Conservation (phyloP, 768 basidiomycete genomes). For the Holtermanniella nyarrowii region DNA sequence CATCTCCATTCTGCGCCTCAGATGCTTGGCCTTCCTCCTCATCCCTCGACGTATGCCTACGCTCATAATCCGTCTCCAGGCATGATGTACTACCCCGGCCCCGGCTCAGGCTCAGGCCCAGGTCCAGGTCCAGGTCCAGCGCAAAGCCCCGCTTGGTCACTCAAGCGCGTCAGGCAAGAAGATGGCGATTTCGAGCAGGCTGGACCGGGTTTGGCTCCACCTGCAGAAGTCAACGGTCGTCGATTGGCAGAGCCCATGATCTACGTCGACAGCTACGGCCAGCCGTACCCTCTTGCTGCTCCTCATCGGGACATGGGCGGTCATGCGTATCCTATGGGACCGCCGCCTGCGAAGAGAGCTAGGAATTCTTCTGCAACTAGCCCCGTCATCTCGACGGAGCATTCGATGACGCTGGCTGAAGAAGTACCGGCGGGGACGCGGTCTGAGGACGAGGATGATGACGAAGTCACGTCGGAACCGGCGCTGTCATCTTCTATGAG, state of each 20-base stretch:
- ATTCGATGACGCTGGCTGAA: not conserved
- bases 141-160: not conserved
- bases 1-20: too few relatives aligned
- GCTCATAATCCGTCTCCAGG: slow-evolving; percentile 43
- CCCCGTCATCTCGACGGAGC: too few relatives aligned
- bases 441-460: slow-evolving; percentile 22
- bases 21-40: slow-evolving; percentile 22
- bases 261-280: slow-evolving; percentile 37
- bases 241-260: slow-evolving; percentile 9
- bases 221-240: slow-evolving; percentile 25
- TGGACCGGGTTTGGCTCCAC: slow-evolving; percentile 14
- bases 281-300: slow-evolving; percentile 17
- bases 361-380: not conserved
- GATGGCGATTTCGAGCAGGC: slow-evolving; percentile 12
- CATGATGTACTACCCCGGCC: slow-evolving; percentile 17
- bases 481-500: slow-evolving; percentile 27
- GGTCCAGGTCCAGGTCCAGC: slow-evolving; percentile 1
- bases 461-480: slow-evolving; percentile 14
- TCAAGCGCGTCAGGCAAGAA: slow-evolving; percentile 1
- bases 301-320: slow-evolving; percentile 3
- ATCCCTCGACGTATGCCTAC: slow-evolving; percentile 16
- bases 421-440: slow-evolving; percentile 6
- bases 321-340: slow-evolving; percentile 8
- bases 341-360: slow-evolving; percentile 22
- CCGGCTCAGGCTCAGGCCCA: slow-evolving; percentile 1